Evolutionary conservation across 179 eudicot genomes (phyloP).

Genomic region (Corrigiola litoralis): DNA sequence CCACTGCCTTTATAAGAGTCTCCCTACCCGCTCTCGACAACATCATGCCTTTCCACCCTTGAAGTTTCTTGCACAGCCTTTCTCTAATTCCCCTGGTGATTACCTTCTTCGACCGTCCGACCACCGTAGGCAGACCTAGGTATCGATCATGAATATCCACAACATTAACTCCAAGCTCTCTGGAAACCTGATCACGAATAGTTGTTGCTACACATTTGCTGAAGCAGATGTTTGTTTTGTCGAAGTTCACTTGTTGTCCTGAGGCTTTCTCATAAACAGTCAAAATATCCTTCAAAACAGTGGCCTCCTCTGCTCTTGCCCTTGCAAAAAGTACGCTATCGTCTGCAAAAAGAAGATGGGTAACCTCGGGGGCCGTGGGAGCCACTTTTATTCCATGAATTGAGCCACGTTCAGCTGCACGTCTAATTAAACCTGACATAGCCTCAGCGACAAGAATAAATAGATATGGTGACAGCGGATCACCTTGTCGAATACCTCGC

Average conservation of each 20-base stretch:
- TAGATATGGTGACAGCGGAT: not conserved
- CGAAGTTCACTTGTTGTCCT: not conserved
- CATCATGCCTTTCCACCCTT: not conserved
- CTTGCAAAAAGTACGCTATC: not conserved
- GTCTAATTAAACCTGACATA: too few species aligned
- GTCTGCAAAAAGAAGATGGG: not conserved
- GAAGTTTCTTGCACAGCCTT: not conserved
- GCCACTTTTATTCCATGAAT: not conserved
- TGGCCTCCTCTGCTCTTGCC: not conserved
- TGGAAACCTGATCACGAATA: not conserved
- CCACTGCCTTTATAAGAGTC: not conserved
- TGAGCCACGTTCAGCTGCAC: not conserved
- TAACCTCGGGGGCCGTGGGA: not conserved
- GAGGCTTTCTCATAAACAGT: not conserved
- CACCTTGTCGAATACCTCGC: not conserved
- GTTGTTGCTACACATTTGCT: too few species aligned
- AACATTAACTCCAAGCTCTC: not conserved
- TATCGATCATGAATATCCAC: not conserved
- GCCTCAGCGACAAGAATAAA: not conserved
- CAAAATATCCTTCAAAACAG: not conserved
- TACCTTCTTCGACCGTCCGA: not conserved
- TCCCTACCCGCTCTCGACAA: not conserved
- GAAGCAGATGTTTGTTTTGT: not conserved
- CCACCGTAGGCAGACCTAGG: not conserved
- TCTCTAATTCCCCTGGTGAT: not conserved